Percentiles rank a stretch among this genome's conserved stretches.
phyloP scores from a whole-genome alignment of 1,139 yeast genomes.

The Lodderomyces beijingensis region DNA sequence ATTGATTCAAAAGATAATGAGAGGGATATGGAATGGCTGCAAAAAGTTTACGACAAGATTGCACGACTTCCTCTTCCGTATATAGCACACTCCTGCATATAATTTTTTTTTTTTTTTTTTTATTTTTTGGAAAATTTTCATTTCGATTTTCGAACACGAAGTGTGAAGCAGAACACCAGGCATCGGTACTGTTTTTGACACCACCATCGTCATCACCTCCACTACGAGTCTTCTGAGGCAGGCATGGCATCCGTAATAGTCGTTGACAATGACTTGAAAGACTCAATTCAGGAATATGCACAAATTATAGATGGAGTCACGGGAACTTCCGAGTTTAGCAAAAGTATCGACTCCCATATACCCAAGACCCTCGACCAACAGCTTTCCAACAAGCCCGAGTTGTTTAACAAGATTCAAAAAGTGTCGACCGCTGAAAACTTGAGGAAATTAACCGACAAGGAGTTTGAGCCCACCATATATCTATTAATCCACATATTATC shows the following conservation, averaged over 20 bases:
- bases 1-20: too few species aligned
- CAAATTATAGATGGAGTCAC: slow-evolving; percentile 35
- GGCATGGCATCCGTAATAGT: slow-evolving; percentile 39
- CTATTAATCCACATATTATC: slow-evolving; percentile 35
- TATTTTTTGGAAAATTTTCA: slow-evolving; percentile 3
- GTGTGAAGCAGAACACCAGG: too few species aligned
- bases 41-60: background rate
- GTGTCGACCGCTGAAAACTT: slow-evolving; percentile 25
- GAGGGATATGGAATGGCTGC: too few species aligned
- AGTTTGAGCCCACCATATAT: slow-evolving; percentile 45
- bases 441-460: slow-evolving; percentile 38
- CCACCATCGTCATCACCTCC: too few species aligned
- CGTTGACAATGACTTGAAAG: slow-evolving; percentile 42
- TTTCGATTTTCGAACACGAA: too few species aligned
- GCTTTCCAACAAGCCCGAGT: slow-evolving; percentile 25
- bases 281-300: slow-evolving; percentile 39
- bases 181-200: too few species aligned
- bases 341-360: slow-evolving; percentile 22
- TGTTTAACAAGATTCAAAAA: slow-evolving; percentile 25
- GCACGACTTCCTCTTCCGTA: slow-evolving; percentile 4
- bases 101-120: background rate
- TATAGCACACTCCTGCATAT: background rate
- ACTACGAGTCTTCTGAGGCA: too few species aligned
- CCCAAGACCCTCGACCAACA: slow-evolving; percentile 16
- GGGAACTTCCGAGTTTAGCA: slow-evolving; percentile 25